Evolutionary conservation across 768 basidiomycete species (phyloP), one percentile per base, ranked within the genome.

Genomic region (Auricularia sp.): DNA sequence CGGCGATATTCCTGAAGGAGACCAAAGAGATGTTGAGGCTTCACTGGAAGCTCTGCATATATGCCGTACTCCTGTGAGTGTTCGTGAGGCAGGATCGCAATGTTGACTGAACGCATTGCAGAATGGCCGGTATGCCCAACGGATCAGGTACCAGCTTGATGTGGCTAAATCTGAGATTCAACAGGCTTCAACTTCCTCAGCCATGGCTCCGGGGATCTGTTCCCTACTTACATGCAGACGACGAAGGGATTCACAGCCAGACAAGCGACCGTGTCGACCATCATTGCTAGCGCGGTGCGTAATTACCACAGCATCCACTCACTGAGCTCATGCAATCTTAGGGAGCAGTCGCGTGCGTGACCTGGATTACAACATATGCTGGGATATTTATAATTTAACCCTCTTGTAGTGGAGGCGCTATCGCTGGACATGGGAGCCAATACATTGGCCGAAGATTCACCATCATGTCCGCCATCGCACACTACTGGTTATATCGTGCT

Each of bases 1-100:
- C 87, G 1, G 79, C 76, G 71, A 72, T 84, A 1, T 97, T 98
- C 80, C 39, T 93, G 8, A 79, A 74, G 62, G 91, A 94, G 74
- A 84, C 85, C 0, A 79, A 81, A 65, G 77, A 76, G 63, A 96
- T 95, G 91, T 75, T 95, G 36, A 90, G 83, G 77, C 74, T 70
- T 12, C 91, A 97, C 71, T 96, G 92, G 93, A 67, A 85, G 12
- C 72, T 90, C 39, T 92, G 89, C 71, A 84, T 94, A 61, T 95
- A 94, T 70, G 88, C 89, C 1, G 81, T 94, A 21, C 75, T 93
- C 60, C 81, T 94, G 64, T 93, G 89, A 85, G 69, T 65, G 67
- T 42, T 39, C 56, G 18, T 3, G 6, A 12, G 16, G 23, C 3
- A n/a, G 36, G 62, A 39, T 21, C 39, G 54, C 36, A 53, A 43